phyloP scores from a whole-genome alignment of 768 basidiomycete genomes.

The Boletus insuetus region DNA sequence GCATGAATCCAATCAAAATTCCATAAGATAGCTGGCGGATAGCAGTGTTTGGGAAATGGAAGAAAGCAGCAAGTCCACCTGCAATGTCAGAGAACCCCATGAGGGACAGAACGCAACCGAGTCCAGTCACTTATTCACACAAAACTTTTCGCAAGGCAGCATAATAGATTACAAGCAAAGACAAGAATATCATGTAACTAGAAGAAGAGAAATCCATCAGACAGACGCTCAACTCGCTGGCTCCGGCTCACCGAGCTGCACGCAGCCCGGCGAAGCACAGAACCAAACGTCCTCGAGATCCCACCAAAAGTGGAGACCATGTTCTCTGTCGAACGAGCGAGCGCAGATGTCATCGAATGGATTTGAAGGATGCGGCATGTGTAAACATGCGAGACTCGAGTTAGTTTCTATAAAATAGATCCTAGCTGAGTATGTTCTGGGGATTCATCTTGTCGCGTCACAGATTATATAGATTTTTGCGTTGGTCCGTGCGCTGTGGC shows the following conservation, averaged over 20 bases:
- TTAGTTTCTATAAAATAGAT: constrained; percentile 80
- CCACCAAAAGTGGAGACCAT: constrained; percentile 34
- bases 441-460: constrained; percentile 25
- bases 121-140: neutral
- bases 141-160: neutral
- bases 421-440: constrained; percentile 79
- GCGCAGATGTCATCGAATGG: constrained; percentile 66
- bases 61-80: constrained; percentile 11
- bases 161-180: neutral
- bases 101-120: neutral
- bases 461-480: constrained; percentile 33
- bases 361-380: constrained; percentile 71
- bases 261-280: constrained; percentile 26
- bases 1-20: constrained; percentile 69
- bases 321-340: constrained; percentile 70
- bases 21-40: constrained; percentile 44
- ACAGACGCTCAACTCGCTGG: constrained; percentile 61
- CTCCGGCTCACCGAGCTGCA: constrained; percentile 26
- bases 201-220: constrained; percentile 53
- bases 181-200: neutral
- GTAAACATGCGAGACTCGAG: constrained; percentile 78
- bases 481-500: constrained; percentile 36
- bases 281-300: constrained; percentile 68
- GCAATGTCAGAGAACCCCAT: constrained; percentile 11
- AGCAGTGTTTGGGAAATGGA: constrained; percentile 23